Percentiles rank a stretch among this genome's conserved stretches.
These are phyloP conservation scores for Coemansia sp. DNA, from an alignment of 192 early-diverging fungal species.

Conservation along the genomic window DNA sequence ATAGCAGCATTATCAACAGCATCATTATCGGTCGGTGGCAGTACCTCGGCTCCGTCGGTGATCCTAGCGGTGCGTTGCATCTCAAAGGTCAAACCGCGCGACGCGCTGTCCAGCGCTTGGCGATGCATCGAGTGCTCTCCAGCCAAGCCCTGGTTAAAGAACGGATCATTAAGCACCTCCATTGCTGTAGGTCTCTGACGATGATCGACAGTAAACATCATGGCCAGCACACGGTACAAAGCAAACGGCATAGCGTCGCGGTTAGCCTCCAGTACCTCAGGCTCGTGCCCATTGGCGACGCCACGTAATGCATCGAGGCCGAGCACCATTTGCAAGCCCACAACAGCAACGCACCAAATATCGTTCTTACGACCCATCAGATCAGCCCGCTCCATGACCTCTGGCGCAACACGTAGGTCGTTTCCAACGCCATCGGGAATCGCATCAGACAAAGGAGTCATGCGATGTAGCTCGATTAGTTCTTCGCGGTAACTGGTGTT, in stretches of 20 bases:
- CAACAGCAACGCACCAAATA: slow-evolving; percentile 71
- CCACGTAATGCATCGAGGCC: slow-evolving; percentile 61
- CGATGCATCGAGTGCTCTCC: slow-evolving; percentile 52
- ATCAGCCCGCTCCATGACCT: slow-evolving; percentile 63
- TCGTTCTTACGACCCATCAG: slow-evolving; percentile 74
- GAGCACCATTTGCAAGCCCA: slow-evolving; percentile 72
- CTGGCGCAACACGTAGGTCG: slow-evolving; percentile 61
- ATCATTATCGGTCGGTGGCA: not conserved
- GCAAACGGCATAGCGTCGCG: slow-evolving; percentile 55
- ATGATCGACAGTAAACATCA: slow-evolving; percentile 71
- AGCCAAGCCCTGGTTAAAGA: slow-evolving; percentile 61
- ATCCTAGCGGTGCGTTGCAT: slow-evolving; percentile 21
- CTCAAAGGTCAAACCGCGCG: slow-evolving; percentile 37
- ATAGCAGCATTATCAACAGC: not conserved
- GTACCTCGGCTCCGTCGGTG: not conserved
- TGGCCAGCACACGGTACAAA: slow-evolving; percentile 57
- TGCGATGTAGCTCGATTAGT: slow-evolving; percentile 56
- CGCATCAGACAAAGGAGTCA: slow-evolving; percentile 38
- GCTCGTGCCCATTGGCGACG: slow-evolving; percentile 56
- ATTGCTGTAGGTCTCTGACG: slow-evolving; percentile 73
- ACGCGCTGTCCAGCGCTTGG: slow-evolving; percentile 42
- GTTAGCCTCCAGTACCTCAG: slow-evolving; percentile 55
- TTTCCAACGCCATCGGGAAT: slow-evolving; percentile 34
- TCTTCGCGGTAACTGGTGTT: slow-evolving; percentile 68
- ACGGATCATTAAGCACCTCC: slow-evolving; percentile 72